Conservation (phyloP, 2,329 filamentous ascomycete species). For the Ilyonectria robusta region DNA sequence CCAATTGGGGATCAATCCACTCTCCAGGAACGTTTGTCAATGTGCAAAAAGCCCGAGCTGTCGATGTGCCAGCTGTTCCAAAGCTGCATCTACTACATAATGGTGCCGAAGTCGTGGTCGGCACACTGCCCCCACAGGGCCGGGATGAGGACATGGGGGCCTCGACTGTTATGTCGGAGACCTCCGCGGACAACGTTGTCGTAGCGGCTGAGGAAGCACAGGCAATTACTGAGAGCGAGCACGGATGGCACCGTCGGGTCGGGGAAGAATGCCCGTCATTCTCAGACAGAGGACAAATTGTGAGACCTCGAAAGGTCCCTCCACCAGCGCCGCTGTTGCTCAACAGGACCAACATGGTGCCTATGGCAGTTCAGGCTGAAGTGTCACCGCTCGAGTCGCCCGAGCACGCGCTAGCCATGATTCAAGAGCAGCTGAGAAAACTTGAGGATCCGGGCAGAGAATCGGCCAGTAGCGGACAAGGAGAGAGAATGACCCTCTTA, state of each 20-base stretch:
- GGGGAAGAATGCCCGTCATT: conserved; percentile 73
- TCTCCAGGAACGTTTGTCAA: conserved; percentile 63
- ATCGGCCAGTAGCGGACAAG: conserved; percentile 52
- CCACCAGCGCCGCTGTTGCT: conserved; percentile 71
- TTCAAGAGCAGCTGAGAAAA: conserved; percentile 66
- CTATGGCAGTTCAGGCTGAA: conserved; percentile 63
- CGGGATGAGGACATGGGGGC: conserved; percentile 53
- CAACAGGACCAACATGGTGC: conserved; percentile 56
- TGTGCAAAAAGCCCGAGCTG: conserved; percentile 58
- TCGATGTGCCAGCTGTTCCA: conserved; percentile 45
- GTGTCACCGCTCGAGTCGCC: conserved; percentile 69
- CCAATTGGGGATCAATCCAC: conserved; percentile 66
- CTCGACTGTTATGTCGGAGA: conserved; percentile 63
- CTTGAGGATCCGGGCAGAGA: conserved; percentile 60
- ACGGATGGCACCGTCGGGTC: conserved; percentile 68
- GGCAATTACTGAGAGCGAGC: conserved; percentile 17
- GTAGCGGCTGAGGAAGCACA: conserved; percentile 32
- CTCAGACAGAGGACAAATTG: conserved; percentile 64
- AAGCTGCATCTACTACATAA: conserved; percentile 22
- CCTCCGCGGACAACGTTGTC: conserved; percentile 33
- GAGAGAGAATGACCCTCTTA: conserved; percentile 64
- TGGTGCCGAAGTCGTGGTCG: conserved; percentile 24
- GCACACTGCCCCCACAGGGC: conserved; percentile 33
- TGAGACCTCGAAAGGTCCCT: conserved; percentile 65
- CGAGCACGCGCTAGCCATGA: conserved; percentile 62